Evolutionary conservation across 768 basidiomycete species (phyloP).

Genomic region (Mycena alexandri): DNA sequence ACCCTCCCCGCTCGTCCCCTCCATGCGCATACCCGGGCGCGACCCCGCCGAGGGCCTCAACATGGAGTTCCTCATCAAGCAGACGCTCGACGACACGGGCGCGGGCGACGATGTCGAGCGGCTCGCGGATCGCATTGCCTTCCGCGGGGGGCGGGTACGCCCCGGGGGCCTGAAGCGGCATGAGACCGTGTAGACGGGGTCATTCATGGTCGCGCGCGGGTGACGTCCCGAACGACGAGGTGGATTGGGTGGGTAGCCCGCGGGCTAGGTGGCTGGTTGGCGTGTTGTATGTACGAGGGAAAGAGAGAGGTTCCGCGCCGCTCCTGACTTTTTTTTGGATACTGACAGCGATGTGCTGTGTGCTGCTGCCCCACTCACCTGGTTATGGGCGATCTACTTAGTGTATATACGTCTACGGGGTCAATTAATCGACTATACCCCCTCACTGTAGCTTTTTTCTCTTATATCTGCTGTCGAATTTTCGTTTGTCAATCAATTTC

Average conservation of each 20-base stretch:
- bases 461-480: not conserved
- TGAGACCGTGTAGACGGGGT: conserved; percentile 30
- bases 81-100: conserved; percentile 67
- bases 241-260: not conserved
- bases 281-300: too few relatives aligned
- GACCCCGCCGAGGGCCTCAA: conserved; percentile 59
- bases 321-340: conserved; percentile 1
- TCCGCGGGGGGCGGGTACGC: conserved; percentile 23
- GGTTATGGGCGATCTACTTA: not conserved
- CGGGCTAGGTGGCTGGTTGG: too few relatives aligned
- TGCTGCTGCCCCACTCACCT: not conserved
- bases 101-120: conserved; percentile 65
- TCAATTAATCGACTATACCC: not conserved
- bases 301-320: too few relatives aligned
- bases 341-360: not conserved
- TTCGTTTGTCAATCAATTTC: too few relatives aligned
- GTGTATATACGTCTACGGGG: conserved; percentile 14
- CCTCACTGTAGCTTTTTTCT: not conserved
- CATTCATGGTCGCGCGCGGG: not conserved
- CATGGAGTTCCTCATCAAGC: conserved; percentile 77
- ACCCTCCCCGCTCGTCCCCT: conserved; percentile 55
- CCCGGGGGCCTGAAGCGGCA: conserved; percentile 30
- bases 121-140: conserved; percentile 73
- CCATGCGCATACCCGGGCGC: conserved; percentile 65
- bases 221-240: not conserved